A percentile compares a stretch with the other conserved stretches of the same genome.
These are phyloP conservation scores for Tricholoma hemisulphureum DNA, from an alignment of 768 basidiomycete species.

Conservation along the genomic window DNA sequence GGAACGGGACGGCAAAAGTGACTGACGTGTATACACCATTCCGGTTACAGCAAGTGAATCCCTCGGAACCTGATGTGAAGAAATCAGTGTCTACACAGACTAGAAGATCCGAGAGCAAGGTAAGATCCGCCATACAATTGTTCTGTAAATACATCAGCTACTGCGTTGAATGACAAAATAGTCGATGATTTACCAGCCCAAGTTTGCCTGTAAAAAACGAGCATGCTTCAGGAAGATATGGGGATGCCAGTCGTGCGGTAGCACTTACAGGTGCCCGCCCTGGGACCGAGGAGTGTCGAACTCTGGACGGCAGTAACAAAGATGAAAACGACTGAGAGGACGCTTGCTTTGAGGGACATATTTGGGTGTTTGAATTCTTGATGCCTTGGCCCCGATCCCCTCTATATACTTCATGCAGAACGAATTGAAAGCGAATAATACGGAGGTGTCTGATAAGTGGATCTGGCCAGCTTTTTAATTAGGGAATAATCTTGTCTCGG, in stretches of 20 bases:
- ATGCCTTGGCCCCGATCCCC: neutral
- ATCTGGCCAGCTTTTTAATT: too few relatives aligned
- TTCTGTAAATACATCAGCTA: neutral
- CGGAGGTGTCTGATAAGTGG: too few relatives aligned
- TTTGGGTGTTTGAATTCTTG: neutral
- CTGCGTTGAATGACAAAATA: neutral
- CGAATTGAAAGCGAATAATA: too few relatives aligned
- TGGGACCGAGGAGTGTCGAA: neutral
- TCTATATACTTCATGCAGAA: too few relatives aligned
- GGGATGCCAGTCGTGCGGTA: neutral
- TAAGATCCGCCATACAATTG: neutral
- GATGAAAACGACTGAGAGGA: neutral
- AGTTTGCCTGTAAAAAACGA: neutral
- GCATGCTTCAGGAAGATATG: neutral
- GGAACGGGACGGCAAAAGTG: neutral
- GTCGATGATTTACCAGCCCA: neutral
- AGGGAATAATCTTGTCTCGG: too few relatives aligned
- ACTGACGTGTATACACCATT: neutral
- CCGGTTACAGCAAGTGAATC: neutral
- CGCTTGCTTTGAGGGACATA: neutral
- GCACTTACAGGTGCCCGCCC: neutral
- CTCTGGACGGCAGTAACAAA: neutral
- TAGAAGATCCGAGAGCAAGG: too few relatives aligned
- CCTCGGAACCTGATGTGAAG: neutral
- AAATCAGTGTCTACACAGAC: neutral